Evolutionary conservation across 23 red algal genomes (phyloP).

Genomic region (Cyanidioschyzon merolae): DNA sequence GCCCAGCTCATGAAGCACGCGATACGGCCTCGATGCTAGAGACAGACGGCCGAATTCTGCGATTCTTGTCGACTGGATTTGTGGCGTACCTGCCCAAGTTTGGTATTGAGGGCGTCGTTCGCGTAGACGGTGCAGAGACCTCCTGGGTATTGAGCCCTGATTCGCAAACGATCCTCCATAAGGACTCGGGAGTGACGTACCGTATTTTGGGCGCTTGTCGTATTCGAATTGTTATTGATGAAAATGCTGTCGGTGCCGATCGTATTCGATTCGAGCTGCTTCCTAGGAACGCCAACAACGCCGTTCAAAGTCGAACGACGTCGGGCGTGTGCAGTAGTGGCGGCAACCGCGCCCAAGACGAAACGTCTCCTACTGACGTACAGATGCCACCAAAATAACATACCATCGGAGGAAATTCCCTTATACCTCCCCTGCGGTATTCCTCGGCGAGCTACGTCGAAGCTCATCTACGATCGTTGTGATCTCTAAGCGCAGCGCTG

Average conservation of each 20-base stretch:
- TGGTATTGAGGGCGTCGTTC: slow-evolving; percentile 82
- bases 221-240: background rate
- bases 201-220: background rate
- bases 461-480: too few species aligned
- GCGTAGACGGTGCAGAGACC: slow-evolving; percentile 35
- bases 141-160: background rate
- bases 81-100: slow-evolving; percentile 87
- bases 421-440: too few species aligned
- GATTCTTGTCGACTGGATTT: slow-evolving; percentile 68
- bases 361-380: too few species aligned
- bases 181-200: background rate
- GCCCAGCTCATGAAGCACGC: background rate
- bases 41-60: slow-evolving; percentile 61
- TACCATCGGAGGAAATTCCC: too few species aligned
- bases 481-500: too few species aligned
- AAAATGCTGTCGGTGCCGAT: background rate
- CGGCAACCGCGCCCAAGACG: background rate
- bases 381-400: too few species aligned
- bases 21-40: slow-evolving; percentile 23
- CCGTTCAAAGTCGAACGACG: background rate
- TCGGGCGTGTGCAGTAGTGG: background rate
- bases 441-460: too few species aligned
- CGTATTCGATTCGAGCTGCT: background rate
- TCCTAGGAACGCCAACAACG: too few species aligned
- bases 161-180: background rate